Percentiles rank a stretch among this genome's conserved stretches.
phyloP scores from a whole-genome alignment of 169 alveolate genomes.

The Besnoitia besnoiti region DNA sequence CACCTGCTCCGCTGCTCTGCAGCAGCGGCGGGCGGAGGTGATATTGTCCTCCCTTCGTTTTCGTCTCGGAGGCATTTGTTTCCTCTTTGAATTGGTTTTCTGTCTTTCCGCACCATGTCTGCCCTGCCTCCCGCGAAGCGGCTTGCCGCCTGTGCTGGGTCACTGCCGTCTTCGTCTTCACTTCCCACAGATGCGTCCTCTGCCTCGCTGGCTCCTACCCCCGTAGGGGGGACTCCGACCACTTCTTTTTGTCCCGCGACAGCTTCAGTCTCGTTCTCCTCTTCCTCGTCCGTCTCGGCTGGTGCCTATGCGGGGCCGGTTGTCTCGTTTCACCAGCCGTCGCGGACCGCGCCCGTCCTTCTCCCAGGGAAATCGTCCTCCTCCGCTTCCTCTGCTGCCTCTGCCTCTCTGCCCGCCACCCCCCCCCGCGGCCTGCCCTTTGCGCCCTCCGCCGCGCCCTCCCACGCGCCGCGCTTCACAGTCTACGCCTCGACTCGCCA shows the following conservation, averaged over 20 bases:
- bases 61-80: too few species aligned
- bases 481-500: conserved; percentile 30
- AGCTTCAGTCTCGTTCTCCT: neutral
- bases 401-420: neutral
- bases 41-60: too few species aligned
- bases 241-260: neutral
- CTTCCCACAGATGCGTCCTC: neutral
- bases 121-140: conserved; percentile 20
- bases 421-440: conserved; percentile 1
- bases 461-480: conserved; percentile 37
- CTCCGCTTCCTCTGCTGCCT: neutral
- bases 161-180: neutral
- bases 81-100: neutral
- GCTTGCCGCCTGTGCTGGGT: neutral
- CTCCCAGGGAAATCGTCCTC: neutral
- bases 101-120: neutral
- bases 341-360: neutral
- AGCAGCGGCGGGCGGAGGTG: neutral
- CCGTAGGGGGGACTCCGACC: neutral
- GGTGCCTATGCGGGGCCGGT: neutral
- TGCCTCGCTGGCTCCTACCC: neutral
- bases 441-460: neutral
- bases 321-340: conserved; percentile 28
- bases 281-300: neutral
- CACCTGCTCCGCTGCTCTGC: neutral